phyloP scores from a whole-genome alignment of 2,329 filamentous ascomycete genomes.

The Neopestalotiopsis clavispora region DNA sequence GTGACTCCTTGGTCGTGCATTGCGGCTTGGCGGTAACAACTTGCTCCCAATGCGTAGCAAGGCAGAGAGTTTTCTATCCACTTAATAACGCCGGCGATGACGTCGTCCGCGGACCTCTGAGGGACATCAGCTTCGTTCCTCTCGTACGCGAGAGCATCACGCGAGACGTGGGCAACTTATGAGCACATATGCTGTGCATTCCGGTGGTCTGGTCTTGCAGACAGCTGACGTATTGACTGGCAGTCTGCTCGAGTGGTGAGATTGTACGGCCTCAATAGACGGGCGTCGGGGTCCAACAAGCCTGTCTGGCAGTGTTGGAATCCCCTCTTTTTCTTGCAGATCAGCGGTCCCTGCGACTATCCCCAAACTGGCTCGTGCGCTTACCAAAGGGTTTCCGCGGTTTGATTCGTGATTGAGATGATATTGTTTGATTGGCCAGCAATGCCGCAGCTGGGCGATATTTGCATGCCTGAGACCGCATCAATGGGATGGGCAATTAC shows the following conservation, averaged over 20 bases:
- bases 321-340: slow-evolving; percentile 8
- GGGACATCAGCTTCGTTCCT: background rate
- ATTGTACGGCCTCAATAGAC: background rate
- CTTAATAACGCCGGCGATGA: background rate
- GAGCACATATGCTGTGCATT: background rate
- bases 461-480: slow-evolving; percentile 11
- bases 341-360: slow-evolving; percentile 2
- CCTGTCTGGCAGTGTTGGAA: background rate
- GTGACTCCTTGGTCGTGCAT: background rate
- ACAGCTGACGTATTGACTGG: background rate
- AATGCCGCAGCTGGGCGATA: background rate
- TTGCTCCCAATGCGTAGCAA: too few relatives aligned
- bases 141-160: background rate
- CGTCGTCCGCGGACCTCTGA: background rate
- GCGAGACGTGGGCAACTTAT: background rate
- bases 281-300: background rate
- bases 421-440: background rate
- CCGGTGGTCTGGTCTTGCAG: slow-evolving; percentile 1
- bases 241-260: background rate
- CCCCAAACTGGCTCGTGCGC: slow-evolving; percentile 5
- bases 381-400: slow-evolving; percentile 7
- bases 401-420: slow-evolving; percentile 1
- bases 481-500: slow-evolving; percentile 2
- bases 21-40: background rate
- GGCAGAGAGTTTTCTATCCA: background rate